Evolutionary conservation across 495 filamentous ascomycete genomes (phyloP), one percentile per base, ranked within the genome.

Genomic region (Aspergillus cavernicola): DNA sequence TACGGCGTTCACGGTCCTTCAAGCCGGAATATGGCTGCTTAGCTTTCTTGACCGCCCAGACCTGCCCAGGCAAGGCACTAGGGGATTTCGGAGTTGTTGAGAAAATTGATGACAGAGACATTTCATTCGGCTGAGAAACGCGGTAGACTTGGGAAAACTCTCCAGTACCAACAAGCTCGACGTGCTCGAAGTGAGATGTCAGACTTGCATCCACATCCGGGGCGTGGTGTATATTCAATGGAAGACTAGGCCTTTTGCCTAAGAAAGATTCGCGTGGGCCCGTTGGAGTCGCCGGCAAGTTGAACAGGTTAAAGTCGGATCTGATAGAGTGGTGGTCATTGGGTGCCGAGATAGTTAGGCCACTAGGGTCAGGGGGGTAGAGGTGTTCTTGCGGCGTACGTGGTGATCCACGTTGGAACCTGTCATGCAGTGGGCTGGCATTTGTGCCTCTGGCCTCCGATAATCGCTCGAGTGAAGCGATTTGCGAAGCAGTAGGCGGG

Each of bases 11-110:
- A 31, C 90, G 85, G 66, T 95, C 91, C 58, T 80, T 83, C 31
- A 74, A 67, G 24, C 93, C 89, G 54, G 79, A 70, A 60, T 85
- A 89, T 12, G 86, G 84, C n/a, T 89, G 77, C 58, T 86, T 88
- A 35, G 88, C 82, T 70, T 93, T 97, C 77, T 98, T 98, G 22
- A 98, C 90, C 3, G 91, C 95, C 78, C 85, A 98, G 0, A 92
- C 85, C 35, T 81, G 73, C 44, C 79, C 68, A 11, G 75, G 65
- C 23, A 74, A 40, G 1, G 71, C 60, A 10, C 64, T 72, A 10
- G 73, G 77, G 4, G 78, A 75, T 29, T 70, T 66, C 2, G 61
- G 62, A 18, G 51, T 64, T n/a, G 63, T 65, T 3, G 67, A 61
- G 68, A 81, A 72, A 55, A 81, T 60, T 43, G 76, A 69, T 43